phyloP scores from a whole-genome alignment of 1,139 yeast genomes.

The Magnusiomyces ingens region DNA sequence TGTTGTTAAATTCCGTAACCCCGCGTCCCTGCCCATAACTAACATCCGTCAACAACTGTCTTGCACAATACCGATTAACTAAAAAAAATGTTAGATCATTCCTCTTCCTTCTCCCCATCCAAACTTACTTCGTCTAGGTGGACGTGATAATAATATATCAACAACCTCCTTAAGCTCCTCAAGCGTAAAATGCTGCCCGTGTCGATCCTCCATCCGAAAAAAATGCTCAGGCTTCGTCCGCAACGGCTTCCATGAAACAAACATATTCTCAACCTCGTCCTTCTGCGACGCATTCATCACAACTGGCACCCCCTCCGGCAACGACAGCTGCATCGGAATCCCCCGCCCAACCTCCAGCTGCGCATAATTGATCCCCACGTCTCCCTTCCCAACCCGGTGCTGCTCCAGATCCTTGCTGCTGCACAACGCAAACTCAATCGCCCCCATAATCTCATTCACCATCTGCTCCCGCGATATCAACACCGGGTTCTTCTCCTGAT shows the following conservation, averaged over 20 bases:
- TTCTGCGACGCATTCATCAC: constrained; percentile 14
- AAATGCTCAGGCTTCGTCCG: constrained; percentile 21
- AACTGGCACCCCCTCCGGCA: constrained; percentile 13
- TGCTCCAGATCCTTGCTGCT: not conserved
- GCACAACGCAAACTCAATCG: not conserved
- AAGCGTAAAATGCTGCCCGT: constrained; percentile 21
- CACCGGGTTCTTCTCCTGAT: not conserved
- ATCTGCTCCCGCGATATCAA: not conserved
- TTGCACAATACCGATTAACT: constrained; percentile 22
- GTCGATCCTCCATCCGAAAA: constrained; percentile 23
- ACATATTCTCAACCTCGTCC: constrained; percentile 11
- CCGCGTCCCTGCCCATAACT: constrained; percentile 23
- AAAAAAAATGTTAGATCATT: not conserved
- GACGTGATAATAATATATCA: constrained; percentile 22
- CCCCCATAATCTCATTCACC: not conserved
- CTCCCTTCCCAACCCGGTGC: constrained; percentile 1
- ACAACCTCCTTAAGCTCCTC: constrained; percentile 23
- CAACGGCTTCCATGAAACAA: constrained; percentile 20
- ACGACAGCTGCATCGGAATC: constrained; percentile 8
- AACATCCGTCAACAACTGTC: constrained; percentile 24
- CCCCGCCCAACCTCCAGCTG: constrained; percentile 13
- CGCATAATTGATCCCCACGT: constrained; percentile 7
- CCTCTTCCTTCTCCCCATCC: not conserved
- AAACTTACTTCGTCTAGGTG: constrained; percentile 21
- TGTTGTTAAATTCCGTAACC: constrained; percentile 22